Base-by-base conservation (phyloP, 192 early-diverging fungal genomes). In the Endogone sp. region DNA sequence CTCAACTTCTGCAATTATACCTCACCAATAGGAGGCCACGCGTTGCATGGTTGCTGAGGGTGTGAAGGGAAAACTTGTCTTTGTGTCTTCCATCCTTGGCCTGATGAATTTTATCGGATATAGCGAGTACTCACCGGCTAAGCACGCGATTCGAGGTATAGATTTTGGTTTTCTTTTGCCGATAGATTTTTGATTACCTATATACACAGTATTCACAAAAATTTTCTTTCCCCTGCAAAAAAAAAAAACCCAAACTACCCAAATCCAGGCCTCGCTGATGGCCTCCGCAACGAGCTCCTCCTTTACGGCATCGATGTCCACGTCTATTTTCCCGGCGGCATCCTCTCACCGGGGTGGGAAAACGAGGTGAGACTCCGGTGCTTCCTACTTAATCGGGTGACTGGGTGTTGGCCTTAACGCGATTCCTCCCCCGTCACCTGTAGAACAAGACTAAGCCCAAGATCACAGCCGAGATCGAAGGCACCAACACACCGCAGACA, bases 381-480 rank as follows among this genome's bases (percentile, higher is more conserved):
- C 25, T 70, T 67, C 54, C 22, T 61, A 22, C 16, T 10, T 54
- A 58, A 26, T 0, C 16, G 23, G 63, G 56, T 64, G 24, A 29
- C 23, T 49, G 9, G 37, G 37, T 49, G 9, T 49, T 49, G 9
- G 37, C 16, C 16, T 16, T 49, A 11, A 49, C 6, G 16, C 37
- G 9, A 16, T n/a, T 57, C 71, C 13, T 49, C 29, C 30, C 25
- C 28, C 4, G 11, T 62, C 16, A 22, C 10, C n/a, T n/a, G 30
- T 78, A 85, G 87, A 92, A 91, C 66, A 62, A 84, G 76, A 91
- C 86, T 2, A 92, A 92, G 74, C 91, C 89, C 27, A 57, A 86
- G 57, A 69, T 92, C 3, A 91, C 91, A 0, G 84, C 82, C 49
- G 79, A 86, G 29, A 88, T 92, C 57, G 91, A 92, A 68, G 91